Evolutionary conservation across 352 stramenopile species (phyloP).

Genomic region (Phytopythium kandeliae): DNA sequence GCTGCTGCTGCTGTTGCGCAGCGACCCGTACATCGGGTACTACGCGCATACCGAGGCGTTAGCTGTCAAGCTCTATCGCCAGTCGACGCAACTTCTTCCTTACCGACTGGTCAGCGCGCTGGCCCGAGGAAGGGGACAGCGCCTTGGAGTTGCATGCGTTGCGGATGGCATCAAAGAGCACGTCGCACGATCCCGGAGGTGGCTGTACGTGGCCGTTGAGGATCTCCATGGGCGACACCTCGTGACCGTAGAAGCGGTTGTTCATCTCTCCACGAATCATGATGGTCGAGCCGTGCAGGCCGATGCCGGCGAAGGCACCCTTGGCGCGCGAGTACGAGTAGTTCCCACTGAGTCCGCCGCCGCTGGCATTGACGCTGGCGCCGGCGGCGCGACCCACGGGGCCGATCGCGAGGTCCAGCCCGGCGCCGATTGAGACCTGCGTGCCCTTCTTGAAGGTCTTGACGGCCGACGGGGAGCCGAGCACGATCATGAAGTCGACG

Average conservation of each 20-base stretch:
- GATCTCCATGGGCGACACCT: slow-evolving; percentile 79
- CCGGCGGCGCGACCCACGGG: slow-evolving; percentile 63
- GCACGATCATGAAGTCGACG: slow-evolving; percentile 87
- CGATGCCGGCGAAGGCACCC: slow-evolving; percentile 70
- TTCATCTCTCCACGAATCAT: slow-evolving; percentile 84
- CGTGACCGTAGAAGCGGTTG: slow-evolving; percentile 73
- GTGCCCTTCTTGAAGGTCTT: slow-evolving; percentile 83
- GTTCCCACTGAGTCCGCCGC: slow-evolving; percentile 72
- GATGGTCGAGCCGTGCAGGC: slow-evolving; percentile 80
- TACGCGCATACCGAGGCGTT: no score
- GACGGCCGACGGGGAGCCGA: slow-evolving; percentile 64
- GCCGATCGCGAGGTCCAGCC: slow-evolving; percentile 68
- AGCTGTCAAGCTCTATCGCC: not conserved
- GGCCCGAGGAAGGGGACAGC: slow-evolving; percentile 5
- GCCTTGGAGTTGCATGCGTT: slow-evolving; percentile 24
- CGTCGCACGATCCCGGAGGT: slow-evolving; percentile 52
- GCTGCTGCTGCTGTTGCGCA: slow-evolving; percentile 17
- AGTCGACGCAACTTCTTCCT: not conserved
- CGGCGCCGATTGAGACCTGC: slow-evolving; percentile 74
- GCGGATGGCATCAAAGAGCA: slow-evolving; percentile 64
- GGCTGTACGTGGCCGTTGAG: slow-evolving; percentile 67
- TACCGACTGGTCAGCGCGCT: not conserved
- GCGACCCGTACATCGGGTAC: slow-evolving; percentile 17
- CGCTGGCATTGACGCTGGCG: slow-evolving; percentile 72
- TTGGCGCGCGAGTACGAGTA: slow-evolving; percentile 87